Conservation (phyloP, 139 green algal species). For the Tetratostichococcus sp. region DNA sequence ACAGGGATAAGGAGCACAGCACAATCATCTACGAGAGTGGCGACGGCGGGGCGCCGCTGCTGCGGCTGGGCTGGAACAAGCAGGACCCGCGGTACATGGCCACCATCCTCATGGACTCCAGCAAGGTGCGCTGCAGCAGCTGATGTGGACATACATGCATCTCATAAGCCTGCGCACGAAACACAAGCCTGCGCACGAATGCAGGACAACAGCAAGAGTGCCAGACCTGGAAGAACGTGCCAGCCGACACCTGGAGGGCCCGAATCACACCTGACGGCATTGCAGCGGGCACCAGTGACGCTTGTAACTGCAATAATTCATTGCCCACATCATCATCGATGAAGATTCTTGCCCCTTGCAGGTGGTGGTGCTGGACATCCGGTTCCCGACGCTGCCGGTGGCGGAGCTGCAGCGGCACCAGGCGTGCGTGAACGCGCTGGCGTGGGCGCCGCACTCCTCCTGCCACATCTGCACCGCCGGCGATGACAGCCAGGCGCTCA, state of each 20-base stretch:
- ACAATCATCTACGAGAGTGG: constrained; percentile 97
- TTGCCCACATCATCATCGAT: no score
- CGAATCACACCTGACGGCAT: no score
- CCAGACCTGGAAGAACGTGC: no score
- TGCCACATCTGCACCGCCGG: constrained; percentile 91
- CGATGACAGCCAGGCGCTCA: constrained; percentile 73
- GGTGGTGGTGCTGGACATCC: constrained; percentile 85
- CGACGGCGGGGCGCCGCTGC: constrained; percentile 73
- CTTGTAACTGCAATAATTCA: no score
- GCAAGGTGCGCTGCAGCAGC: constrained; percentile 37
- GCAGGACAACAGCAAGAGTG: no score
- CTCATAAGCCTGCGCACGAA: no score
- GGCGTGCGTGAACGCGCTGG: constrained; percentile 79
- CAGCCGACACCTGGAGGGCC: no score
- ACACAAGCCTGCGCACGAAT: no score
- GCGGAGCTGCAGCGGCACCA: constrained; percentile 84
- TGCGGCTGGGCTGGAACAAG: constrained; percentile 96
- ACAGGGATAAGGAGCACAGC: constrained; percentile 89
- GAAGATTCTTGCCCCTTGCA: not conserved
- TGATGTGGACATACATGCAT: no score
- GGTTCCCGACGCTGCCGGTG: constrained; percentile 86
- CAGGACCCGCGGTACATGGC: constrained; percentile 96
- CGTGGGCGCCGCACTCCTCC: constrained; percentile 91
- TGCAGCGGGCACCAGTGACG: no score
- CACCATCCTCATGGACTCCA: constrained; percentile 77